Evolutionary conservation across 345 rosid species (phyloP), one percentile per base, ranked within the genome.

Genomic region (Lepidium sativum): DNA sequence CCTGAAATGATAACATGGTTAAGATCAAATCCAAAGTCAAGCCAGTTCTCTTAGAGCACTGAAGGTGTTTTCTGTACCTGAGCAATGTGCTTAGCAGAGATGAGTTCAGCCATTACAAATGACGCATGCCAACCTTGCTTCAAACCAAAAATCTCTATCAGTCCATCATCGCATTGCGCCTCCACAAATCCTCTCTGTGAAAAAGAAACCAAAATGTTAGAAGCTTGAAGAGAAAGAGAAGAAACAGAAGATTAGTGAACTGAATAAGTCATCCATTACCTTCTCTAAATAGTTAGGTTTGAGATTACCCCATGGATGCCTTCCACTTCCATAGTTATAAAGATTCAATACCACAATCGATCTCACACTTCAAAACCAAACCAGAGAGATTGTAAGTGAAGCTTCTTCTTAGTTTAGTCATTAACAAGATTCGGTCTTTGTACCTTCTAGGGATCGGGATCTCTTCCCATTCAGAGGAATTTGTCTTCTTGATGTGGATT

Each of bases 81-180:
- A 14, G 96, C 94, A 66, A 95, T 85, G 81, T 91, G 99, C 66
- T 95, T 95, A 12, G 99, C 99, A 0, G 95, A 75, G 64, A 95
- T 95, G 74, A 95, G 74, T 68, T 95, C 87, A 56, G 92, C 96
- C 99, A 95, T 95, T 16, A 95, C 97, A 51, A 95, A 88, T 20
- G 97, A 94, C 29, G 97, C 96, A 50, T 94, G 99, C 99, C 99
- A 94, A 43, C 87, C 99, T 77, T 94, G 97, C 83, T 94, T 94
- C 44, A 94, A 77, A 25, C 99, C 97, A 43, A 91, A 94, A 34
- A 94, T 88, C 78, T 94, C 99, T 40, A 95, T 79, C 37, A 95
- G 79, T 11, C 99, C 96, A 39, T 95, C 99, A 63, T 86, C 96
- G 32, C 80, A 86, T 70, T 85, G 96, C 17, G 99, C 96, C 81